These are phyloP conservation scores for Podosphaera fusca DNA, from an alignment of 2,329 filamentous ascomycete genomes.

Conservation along the genomic window DNA sequence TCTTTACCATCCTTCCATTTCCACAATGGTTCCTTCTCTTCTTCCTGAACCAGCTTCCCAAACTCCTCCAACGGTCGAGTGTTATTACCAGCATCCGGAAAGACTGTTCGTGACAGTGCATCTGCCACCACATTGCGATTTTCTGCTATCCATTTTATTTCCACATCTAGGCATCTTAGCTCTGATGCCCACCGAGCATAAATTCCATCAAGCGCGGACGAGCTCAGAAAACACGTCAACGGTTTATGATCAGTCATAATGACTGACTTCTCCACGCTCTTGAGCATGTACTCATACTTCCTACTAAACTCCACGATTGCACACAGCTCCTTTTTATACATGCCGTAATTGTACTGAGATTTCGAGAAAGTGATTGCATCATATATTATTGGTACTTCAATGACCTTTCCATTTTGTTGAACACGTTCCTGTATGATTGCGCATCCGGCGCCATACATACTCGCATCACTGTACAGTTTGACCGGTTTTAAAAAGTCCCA, in stretches of 20 bases:
- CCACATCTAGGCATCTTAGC: not conserved
- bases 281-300: too few species aligned
- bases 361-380: constrained; percentile 1
- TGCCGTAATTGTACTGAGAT: constrained; percentile 3
- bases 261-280: too few species aligned
- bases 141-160: not conserved
- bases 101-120: not conserved
- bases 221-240: not conserved
- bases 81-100: not conserved
- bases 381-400: not conserved
- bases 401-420: not conserved
- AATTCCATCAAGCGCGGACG: not conserved
- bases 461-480: not conserved
- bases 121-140: not conserved
- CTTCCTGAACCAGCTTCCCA: not conserved
- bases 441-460: constrained; percentile 2
- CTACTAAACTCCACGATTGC: constrained; percentile 1
- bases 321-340: not conserved
- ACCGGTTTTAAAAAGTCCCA: not conserved
- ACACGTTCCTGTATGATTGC: not conserved
- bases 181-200: constrained; percentile 1
- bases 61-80: not conserved
- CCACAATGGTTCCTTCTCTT: not conserved
- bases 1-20: not conserved
- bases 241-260: not conserved